Base-by-base conservation (phyloP, 2,329 filamentous ascomycete genomes). In the Alternaria triticimaculans region DNA sequence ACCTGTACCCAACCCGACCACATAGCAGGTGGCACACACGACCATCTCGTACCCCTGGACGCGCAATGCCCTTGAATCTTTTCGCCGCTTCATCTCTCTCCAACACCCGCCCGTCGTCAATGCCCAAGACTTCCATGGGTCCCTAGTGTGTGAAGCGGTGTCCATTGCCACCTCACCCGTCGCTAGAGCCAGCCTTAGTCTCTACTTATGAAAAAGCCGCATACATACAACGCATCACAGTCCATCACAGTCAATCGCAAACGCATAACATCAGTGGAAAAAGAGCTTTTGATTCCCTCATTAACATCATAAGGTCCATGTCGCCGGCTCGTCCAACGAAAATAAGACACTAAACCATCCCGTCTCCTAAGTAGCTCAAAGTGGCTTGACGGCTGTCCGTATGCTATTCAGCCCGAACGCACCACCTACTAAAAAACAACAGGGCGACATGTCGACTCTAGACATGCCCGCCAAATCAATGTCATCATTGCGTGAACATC, bases 271-370 rank as follows among this genome's bases (percentile, higher is more conserved):
- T 37, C 54, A 60, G 43, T 63, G 56, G 21, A 68, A 68, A 70
- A 73, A 76, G 70, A 78, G 76, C 77, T 79, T 79, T 79, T 79
- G 70, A 78, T 78, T 79, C 72, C 70, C 76, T 78, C 75, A 73
- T 77, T 74, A 74, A 75, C 72, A 63, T 77, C 73, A 75, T 71
- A 68, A 73, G 65, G 63, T 60, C 69, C 64, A 56, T 53, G 60
- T 70, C 72, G 62, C 72, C 64, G 65, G 64, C 66, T 70, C 66
- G 55, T 71, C 63, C 43, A 50, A 65, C 65, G 53, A 45, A 65
- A 64, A 72, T 66, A 70, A 76, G 66, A 73, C 71, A 75, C 69
- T 69, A 74, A 64, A 62, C 63, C 62, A 60, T 45, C 62, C 66
- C 63, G 43, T 60, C 37, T 54, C 23, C 55, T 23, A 60, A 53